phyloP scores from a whole-genome alignment of 2,329 filamentous ascomycete genomes.

The Teratosphaeria nubilosa region DNA sequence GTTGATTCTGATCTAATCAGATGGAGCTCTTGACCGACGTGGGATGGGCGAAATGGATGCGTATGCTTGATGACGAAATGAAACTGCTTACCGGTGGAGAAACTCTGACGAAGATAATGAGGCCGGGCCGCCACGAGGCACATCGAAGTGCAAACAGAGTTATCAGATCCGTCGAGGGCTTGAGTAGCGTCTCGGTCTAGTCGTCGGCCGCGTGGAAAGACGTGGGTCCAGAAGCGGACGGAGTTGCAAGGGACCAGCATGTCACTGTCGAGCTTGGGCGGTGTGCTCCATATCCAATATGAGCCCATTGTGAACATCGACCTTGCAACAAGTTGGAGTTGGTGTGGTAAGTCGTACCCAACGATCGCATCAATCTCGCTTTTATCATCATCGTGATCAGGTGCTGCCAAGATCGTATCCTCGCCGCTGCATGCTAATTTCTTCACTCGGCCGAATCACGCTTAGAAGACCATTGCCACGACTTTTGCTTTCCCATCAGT shows the following conservation, averaged over 20 bases:
- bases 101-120: not conserved
- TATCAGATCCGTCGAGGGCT: not conserved
- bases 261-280: not conserved
- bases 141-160: not conserved
- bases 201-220: too few relatives aligned
- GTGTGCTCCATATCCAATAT: not conserved
- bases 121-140: not conserved
- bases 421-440: not conserved
- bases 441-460: not conserved
- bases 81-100: not conserved
- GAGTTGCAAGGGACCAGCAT: not conserved
- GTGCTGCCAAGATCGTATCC: not conserved
- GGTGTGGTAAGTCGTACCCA: not conserved
- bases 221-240: not conserved
- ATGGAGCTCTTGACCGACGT: not conserved
- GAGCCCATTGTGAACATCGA: not conserved
- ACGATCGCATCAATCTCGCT: not conserved
- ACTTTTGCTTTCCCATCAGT: not conserved
- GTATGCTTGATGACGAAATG: not conserved
- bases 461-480: not conserved
- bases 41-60: not conserved
- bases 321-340: not conserved
- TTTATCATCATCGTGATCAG: not conserved
- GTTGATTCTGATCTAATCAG: not conserved
- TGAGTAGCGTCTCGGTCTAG: not conserved